Evolutionary conservation across 2,329 filamentous ascomycete species (phyloP).

Genomic region (Exophiala viscosa): DNA sequence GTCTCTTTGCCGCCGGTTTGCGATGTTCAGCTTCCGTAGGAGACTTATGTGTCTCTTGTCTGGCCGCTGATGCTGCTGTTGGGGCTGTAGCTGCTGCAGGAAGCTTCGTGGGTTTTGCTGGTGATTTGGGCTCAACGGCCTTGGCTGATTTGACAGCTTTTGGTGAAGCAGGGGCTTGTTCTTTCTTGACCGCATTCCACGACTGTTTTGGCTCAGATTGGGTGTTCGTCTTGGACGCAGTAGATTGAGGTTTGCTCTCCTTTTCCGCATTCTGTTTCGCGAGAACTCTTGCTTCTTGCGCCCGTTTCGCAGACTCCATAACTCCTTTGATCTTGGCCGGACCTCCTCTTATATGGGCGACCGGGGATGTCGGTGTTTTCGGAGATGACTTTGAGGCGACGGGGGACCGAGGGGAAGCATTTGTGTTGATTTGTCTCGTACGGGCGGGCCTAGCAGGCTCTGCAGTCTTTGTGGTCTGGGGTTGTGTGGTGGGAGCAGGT

Average conservation of each 20-base stretch:
- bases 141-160: conserved; percentile 25
- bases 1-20: conserved; percentile 27
- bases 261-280: conserved; percentile 8
- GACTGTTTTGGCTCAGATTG: conserved; percentile 5
- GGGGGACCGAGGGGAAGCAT: conserved; percentile 16
- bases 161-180: conserved; percentile 19
- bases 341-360: conserved; percentile 22
- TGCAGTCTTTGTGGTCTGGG: conserved; percentile 19
- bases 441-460: conserved; percentile 19
- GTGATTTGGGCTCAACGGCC: conserved; percentile 36
- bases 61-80: conserved; percentile 40
- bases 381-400: conserved; percentile 19
- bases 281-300: conserved; percentile 29
- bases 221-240: conserved; percentile 10
- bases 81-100: conserved; percentile 40
- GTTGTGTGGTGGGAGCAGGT: conserved; percentile 15
- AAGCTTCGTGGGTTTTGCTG: conserved; percentile 39
- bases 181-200: conserved; percentile 17
- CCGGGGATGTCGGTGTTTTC: conserved; percentile 18
- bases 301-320: conserved; percentile 30
- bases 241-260: conserved; percentile 26
- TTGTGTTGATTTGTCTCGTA: conserved; percentile 18
- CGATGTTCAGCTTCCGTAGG: conserved; percentile 13
- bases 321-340: conserved; percentile 30
- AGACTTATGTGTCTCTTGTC: conserved; percentile 21